Percentiles rank a stretch among this genome's conserved stretches.
Evolutionary conservation across 2,329 filamentous ascomycete species (phyloP).

Genomic region (Xylariaceae sp.): DNA sequence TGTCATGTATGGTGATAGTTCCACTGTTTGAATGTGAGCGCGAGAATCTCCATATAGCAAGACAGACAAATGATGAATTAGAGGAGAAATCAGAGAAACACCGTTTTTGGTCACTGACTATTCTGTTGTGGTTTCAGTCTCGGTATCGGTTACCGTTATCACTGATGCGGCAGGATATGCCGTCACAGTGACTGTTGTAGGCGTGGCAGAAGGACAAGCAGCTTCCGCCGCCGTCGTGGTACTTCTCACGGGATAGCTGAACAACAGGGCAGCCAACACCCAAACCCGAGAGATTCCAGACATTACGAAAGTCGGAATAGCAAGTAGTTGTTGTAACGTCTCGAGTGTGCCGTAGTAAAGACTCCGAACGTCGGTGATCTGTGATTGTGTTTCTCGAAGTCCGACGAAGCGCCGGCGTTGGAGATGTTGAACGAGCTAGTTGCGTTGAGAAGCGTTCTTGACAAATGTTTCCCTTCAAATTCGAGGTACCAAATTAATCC

Average conservation of each 20-base stretch:
- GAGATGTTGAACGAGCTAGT: too few relatives aligned
- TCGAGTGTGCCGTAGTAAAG: background rate
- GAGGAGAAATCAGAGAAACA: too few relatives aligned
- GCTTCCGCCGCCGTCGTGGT: background rate
- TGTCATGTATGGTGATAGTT: slow-evolving; percentile 7
- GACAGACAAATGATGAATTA: too few relatives aligned
- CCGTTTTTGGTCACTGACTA: slow-evolving; percentile 9
- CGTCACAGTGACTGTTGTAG: slow-evolving; percentile 20
- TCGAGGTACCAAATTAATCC: too few relatives aligned
- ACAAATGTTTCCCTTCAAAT: too few relatives aligned
- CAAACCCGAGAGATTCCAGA: too few relatives aligned
- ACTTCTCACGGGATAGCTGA: background rate
- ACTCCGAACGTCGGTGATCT: too few relatives aligned
- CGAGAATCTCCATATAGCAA: too few relatives aligned
- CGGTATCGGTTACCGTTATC: slow-evolving; percentile 21
- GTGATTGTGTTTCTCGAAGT: too few relatives aligned
- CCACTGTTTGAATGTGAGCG: slow-evolving; percentile 12
- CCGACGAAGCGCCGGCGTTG: too few relatives aligned
- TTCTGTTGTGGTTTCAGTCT: slow-evolving; percentile 20
- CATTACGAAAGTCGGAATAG: slow-evolving; percentile 2
- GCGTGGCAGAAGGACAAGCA: slow-evolving; percentile 11
- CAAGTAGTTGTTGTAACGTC: background rate
- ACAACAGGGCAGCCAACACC: too few relatives aligned
- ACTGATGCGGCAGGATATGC: slow-evolving; percentile 18
- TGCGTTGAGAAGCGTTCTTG: too few relatives aligned